A percentile compares a stretch with the other conserved stretches of the same genome.
Conservation (phyloP, 2,329 filamentous ascomycete genomes). For the Emericellopsis cladophorae region DNA sequence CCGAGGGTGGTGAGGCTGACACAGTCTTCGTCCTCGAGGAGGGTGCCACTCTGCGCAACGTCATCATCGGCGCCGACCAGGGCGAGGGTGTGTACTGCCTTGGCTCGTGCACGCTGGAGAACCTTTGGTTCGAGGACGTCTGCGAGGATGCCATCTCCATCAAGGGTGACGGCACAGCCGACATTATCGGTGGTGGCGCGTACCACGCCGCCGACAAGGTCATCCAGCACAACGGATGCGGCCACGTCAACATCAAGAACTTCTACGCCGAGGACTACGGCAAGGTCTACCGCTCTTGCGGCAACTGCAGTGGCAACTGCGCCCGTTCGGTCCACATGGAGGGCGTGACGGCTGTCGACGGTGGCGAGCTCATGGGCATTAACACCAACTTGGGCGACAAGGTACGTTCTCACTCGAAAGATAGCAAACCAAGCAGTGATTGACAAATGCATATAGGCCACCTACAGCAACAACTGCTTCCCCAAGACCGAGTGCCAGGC, state of each 20-base stretch:
- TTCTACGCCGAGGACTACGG: slow-evolving; percentile 22
- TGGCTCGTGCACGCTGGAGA: slow-evolving; percentile 11
- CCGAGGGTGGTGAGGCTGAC: slow-evolving; percentile 4
- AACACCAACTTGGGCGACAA: slow-evolving; percentile 23
- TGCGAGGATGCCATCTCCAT: slow-evolving; percentile 13
- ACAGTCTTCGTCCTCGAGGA: slow-evolving; percentile 9
- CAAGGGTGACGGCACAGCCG: slow-evolving; percentile 8
- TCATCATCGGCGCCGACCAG: slow-evolving; percentile 10
- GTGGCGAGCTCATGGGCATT: slow-evolving; percentile 28
- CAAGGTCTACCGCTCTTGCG: slow-evolving; percentile 36
- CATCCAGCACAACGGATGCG: slow-evolving; percentile 27
- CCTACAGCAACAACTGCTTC: slow-evolving; percentile 5
- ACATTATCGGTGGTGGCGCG: slow-evolving; percentile 24
- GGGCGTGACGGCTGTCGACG: slow-evolving; percentile 23
- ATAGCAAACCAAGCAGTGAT: no score
- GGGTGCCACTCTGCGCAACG: slow-evolving; percentile 9
- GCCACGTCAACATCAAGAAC: slow-evolving; percentile 16
- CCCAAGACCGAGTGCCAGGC: slow-evolving; percentile 5
- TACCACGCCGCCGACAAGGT: slow-evolving; percentile 24
- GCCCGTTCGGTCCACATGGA: slow-evolving; percentile 29
- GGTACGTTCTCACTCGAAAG: slow-evolving; percentile 2
- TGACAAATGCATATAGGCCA: neutral
- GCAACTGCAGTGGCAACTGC: slow-evolving; percentile 19
- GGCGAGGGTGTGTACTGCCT: slow-evolving; percentile 14
- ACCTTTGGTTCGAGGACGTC: slow-evolving; percentile 13